Base-by-base conservation (phyloP, 164 flowering plant genomes). In the Sedum album region DNA sequence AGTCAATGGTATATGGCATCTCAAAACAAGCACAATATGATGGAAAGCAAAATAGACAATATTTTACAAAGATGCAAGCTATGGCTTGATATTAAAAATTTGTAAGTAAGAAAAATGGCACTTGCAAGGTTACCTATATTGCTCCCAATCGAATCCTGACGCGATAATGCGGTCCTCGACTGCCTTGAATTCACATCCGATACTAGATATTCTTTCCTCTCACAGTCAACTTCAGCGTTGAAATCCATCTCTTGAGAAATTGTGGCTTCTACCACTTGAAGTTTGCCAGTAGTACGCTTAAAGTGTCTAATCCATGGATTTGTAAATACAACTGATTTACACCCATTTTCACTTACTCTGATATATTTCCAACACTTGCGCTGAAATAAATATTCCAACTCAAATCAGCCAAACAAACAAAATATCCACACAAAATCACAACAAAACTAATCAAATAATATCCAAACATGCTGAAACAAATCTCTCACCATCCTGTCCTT, bases 361-460 rank as follows among this genome's bases (percentile, higher is more conserved):
- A 81, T 70, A 61, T 77, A 83, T 70, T 78, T 68, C 94, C 91
- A 89, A 80, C 88, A 85, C 79, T 84, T 87, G 70, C 82, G 84
- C 95, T 87, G 75, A 17, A 73, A 70, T 1, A 15, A 70, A 68
- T 67, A 60, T 31, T 4, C 42, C 5, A 15, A 39, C 15, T 36
- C 2, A 35, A 18, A 53, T 10, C 30, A 30, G n/a, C 31, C 14
- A 5, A 46, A 60, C n/a, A 5, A 39, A 6, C 2, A 20, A 25
- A 10, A 15, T 6, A 21, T 38, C 14, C 61, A 57, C 10, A 4
- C 62, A 57, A 57, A 13, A 23, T 13, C 18, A 25, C 25, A 64
- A 38, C 28, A n/a, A n/a, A n/a, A 36, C 15, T 20, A 69, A 46
- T 15, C 14, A 25, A 66, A 9, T 23, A 44, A 41, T 23, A 8